Evolutionary conservation across 2,329 filamentous ascomycete genomes (phyloP).

Genomic region (Pezicula rhizophila): DNA sequence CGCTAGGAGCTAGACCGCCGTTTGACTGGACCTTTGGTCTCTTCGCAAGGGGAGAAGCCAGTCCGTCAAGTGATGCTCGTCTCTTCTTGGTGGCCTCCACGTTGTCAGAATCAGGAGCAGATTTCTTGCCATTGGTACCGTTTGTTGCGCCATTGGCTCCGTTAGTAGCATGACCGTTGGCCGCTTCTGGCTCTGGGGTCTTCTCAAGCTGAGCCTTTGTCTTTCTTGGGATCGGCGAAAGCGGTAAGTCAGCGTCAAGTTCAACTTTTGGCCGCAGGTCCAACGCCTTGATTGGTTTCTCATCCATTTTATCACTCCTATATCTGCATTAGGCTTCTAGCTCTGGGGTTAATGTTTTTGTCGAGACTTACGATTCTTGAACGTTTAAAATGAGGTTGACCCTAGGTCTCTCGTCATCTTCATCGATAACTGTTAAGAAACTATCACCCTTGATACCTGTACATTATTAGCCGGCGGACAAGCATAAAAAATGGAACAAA

Average conservation of each 20-base stretch:
- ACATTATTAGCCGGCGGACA: conserved; percentile 17
- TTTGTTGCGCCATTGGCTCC: conserved; percentile 10
- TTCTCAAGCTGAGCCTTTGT: conserved; percentile 9
- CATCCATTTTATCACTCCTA: conserved; percentile 29
- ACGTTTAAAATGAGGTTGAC: conserved; percentile 76
- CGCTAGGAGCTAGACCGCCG: conserved; percentile 24
- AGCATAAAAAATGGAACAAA: not conserved
- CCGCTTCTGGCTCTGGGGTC: conserved; percentile 3
- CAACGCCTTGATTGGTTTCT: conserved; percentile 46
- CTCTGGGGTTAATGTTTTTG: not conserved
- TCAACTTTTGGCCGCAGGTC: conserved; percentile 14
- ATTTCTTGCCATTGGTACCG: too few relatives aligned
- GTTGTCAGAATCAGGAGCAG: too few relatives aligned
- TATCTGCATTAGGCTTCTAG: conserved; percentile 8
- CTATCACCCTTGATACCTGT: conserved; percentile 62
- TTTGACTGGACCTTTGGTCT: conserved; percentile 33
- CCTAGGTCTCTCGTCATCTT: conserved; percentile 66
- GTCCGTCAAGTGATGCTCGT: conserved; percentile 16
- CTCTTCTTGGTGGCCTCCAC: conserved; percentile 24
- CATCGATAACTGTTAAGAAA: conserved; percentile 79
- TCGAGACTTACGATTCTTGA: conserved; percentile 48
- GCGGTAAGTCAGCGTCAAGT: conserved; percentile 5
- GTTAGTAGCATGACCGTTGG: conserved; percentile 10
- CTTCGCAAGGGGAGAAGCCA: conserved; percentile 14
- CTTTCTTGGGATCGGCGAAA: conserved; percentile 20